Conservation (phyloP, 768 basidiomycete species). For the Lenzites betulinus region DNA sequence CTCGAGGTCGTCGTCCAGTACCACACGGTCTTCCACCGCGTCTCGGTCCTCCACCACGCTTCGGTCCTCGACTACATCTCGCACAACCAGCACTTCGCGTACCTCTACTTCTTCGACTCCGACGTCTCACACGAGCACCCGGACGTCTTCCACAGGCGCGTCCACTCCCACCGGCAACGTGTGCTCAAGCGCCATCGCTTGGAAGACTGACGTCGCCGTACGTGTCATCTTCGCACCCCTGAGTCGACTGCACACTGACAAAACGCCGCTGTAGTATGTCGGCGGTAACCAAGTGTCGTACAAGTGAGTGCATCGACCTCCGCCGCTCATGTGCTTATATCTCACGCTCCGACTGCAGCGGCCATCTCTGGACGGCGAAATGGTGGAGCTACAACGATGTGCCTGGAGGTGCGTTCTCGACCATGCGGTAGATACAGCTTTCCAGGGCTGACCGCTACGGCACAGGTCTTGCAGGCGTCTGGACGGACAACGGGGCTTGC, state of each 20-base stretch:
- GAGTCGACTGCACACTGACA: background rate
- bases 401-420: conserved; percentile 26
- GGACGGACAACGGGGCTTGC: conserved; percentile 31
- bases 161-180: conserved; percentile 20
- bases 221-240: conserved; percentile 3
- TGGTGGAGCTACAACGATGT: conserved; percentile 33
- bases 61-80: background rate
- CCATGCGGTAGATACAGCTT: background rate
- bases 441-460: background rate
- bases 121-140: background rate
- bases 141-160: background rate
- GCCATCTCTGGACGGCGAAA: conserved; percentile 32
- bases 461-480: conserved; percentile 29
- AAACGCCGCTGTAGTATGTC: conserved; percentile 22
- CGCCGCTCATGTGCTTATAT: background rate
- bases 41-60: background rate
- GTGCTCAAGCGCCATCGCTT: conserved; percentile 22
- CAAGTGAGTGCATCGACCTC: background rate
- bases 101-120: background rate
- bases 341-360: conserved; percentile 19
- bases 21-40: background rate
- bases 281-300: conserved; percentile 27
- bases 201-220: conserved; percentile 28
- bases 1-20: background rate
- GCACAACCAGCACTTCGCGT: background rate